phyloP scores from a whole-genome alignment of 2,329 filamentous ascomycete genomes.

The Cercospora janseana region DNA sequence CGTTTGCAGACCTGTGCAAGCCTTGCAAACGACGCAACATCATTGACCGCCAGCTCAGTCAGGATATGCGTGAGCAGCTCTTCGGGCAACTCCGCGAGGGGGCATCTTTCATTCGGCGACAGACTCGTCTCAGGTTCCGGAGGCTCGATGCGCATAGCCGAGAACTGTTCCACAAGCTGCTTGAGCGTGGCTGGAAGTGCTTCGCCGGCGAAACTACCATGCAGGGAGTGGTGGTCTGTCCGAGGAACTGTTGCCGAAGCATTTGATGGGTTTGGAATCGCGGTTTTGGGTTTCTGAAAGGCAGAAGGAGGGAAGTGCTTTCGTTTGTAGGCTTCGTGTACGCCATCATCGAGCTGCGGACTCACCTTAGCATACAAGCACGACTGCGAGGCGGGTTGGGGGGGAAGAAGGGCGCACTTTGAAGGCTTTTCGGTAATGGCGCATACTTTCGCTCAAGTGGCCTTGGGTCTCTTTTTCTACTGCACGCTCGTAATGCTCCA shows the following conservation, averaged over 20 bases:
- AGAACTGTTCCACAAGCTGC: constrained; percentile 75
- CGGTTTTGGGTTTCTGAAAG: constrained; percentile 51
- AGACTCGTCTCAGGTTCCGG: constrained; percentile 68
- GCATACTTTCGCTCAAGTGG: constrained; percentile 82
- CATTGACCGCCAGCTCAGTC: constrained; percentile 65
- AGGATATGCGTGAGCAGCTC: constrained; percentile 84
- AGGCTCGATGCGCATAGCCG: constrained; percentile 65
- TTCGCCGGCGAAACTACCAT: constrained; percentile 18
- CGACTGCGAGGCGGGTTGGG: constrained; percentile 1
- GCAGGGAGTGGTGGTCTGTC: constrained; percentile 57
- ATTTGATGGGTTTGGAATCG: constrained; percentile 41
- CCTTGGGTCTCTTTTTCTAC: constrained; percentile 85
- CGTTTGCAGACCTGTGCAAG: constrained; percentile 81
- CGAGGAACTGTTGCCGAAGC: constrained; percentile 53
- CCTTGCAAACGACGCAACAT: constrained; percentile 74
- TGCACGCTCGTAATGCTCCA: constrained; percentile 90
- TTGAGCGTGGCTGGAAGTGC: constrained; percentile 53
- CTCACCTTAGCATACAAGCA: constrained; percentile 33
- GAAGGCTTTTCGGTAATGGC: constrained; percentile 86
- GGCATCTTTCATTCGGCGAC: constrained; percentile 72
- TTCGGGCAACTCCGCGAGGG: constrained; percentile 72
- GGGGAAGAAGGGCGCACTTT: constrained; percentile 58
- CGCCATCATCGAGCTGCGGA: constrained; percentile 72
- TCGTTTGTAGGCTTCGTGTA: constrained; percentile 83
- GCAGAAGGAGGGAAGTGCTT: constrained; percentile 78